Conservation (phyloP, 768 basidiomycete species). For the Omphalotus guepiniiformis region DNA sequence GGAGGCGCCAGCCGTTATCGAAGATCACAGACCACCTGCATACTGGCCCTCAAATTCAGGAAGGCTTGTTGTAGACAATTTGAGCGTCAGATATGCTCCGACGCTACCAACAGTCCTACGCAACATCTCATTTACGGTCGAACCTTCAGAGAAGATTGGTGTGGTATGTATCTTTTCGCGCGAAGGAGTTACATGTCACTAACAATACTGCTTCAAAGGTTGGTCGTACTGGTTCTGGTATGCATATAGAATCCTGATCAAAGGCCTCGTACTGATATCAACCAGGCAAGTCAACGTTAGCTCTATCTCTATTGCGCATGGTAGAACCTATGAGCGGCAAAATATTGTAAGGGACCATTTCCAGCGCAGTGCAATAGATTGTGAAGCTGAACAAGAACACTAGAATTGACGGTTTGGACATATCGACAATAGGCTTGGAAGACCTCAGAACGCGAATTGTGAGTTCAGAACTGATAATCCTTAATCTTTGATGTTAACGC, state of each 20-base stretch:
- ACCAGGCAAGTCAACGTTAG: slow-evolving; percentile 54
- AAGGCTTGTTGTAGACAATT: slow-evolving; percentile 50
- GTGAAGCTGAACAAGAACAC: not conserved
- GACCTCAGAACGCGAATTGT: slow-evolving; percentile 63
- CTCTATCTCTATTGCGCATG: slow-evolving; percentile 56
- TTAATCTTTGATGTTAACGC: not conserved
- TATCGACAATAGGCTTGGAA: slow-evolving; percentile 61
- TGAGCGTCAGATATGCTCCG: slow-evolving; percentile 60
- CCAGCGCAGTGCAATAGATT: not conserved
- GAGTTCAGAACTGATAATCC: slow-evolving; percentile 14
- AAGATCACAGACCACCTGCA: slow-evolving; percentile 57
- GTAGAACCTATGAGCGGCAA: slow-evolving; percentile 53
- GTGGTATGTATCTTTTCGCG: slow-evolving; percentile 39
- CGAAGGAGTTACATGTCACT: not conserved
- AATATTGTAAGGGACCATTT: slow-evolving; percentile 44
- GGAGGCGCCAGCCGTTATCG: slow-evolving; percentile 60
- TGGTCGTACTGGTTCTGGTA: slow-evolving; percentile 66
- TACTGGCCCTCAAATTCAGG: slow-evolving; percentile 67
- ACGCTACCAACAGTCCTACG: slow-evolving; percentile 58
- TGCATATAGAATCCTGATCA: slow-evolving; percentile 1
- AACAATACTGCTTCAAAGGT: slow-evolving; percentile 33
- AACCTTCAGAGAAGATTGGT: slow-evolving; percentile 63
- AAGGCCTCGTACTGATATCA: not conserved
- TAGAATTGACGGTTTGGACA: slow-evolving; percentile 70
- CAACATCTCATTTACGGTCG: slow-evolving; percentile 53